phyloP scores from a whole-genome alignment of 495 filamentous ascomycete species.

The Lasiosphaeria hispida region DNA sequence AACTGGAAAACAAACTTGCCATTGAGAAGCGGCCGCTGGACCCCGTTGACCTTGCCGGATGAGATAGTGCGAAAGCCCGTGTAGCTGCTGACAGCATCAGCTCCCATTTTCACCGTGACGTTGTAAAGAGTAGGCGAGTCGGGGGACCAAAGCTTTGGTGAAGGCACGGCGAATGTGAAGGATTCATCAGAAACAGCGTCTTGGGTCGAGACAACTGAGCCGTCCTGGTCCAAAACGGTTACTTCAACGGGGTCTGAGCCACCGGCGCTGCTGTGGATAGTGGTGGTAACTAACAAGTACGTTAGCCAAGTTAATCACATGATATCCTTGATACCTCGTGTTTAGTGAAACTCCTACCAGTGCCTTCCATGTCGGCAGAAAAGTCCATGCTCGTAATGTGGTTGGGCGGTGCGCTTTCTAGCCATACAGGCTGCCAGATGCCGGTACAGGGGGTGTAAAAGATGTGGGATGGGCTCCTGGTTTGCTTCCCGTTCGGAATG shows the following conservation, averaged over 20 bases:
- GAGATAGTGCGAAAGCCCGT: conserved; percentile 65
- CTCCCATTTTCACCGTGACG: conserved; percentile 53
- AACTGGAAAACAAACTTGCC: conserved; percentile 65
- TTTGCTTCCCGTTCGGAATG: conserved; percentile 68
- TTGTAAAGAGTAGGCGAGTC: conserved; percentile 61
- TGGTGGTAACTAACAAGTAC: conserved; percentile 45
- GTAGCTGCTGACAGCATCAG: conserved; percentile 58
- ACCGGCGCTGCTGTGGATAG: conserved; percentile 39
- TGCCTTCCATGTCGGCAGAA: conserved; percentile 56
- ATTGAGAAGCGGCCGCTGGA: conserved; percentile 61
- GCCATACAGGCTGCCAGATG: conserved; percentile 70
- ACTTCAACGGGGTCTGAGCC: conserved; percentile 41
- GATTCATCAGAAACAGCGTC: conserved; percentile 40
- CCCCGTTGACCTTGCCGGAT: conserved; percentile 50
- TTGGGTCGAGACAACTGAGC: conserved; percentile 29
- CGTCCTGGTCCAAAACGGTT: conserved; percentile 37
- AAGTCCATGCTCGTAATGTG: conserved; percentile 57
- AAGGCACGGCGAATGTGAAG: conserved; percentile 52
- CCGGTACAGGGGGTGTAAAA: conserved; percentile 69
- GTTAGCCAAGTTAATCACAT: conserved; percentile 11
- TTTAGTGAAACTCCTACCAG: conserved; percentile 39
- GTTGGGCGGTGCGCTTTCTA: conserved; percentile 56
- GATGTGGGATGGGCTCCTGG: conserved; percentile 56
- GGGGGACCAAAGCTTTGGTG: conserved; percentile 58
- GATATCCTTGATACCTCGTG: not conserved